These are phyloP conservation scores for Sclerotinia nivalis DNA, from an alignment of 2,329 filamentous ascomycete genomes.

Conservation along the genomic window DNA sequence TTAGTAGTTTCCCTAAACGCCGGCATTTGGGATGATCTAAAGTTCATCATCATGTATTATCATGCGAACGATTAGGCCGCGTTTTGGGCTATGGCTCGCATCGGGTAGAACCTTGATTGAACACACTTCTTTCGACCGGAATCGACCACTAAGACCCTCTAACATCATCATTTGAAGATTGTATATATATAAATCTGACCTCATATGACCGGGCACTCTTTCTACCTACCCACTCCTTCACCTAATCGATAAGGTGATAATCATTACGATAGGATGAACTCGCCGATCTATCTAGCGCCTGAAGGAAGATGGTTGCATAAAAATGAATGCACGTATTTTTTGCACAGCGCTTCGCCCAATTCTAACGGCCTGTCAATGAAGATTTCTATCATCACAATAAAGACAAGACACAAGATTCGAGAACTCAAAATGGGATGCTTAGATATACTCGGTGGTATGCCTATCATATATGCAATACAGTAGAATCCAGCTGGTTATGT, in stretches of 20 bases:
- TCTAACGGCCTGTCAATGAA: constrained; percentile 12
- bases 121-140: neutral
- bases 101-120: constrained; percentile 5
- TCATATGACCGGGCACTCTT: neutral
- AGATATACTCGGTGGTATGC: neutral
- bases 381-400: neutral
- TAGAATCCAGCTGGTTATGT: neutral
- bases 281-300: neutral
- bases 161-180: neutral
- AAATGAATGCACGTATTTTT: constrained; percentile 4
- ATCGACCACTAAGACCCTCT: neutral
- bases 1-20: neutral
- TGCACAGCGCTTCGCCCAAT: constrained; percentile 24
- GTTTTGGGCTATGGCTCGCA: constrained; percentile 5
- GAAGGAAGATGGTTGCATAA: constrained; percentile 15
- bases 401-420: neutral
- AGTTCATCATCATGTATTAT: constrained; percentile 2
- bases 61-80: constrained; percentile 6
- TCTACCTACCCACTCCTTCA: neutral
- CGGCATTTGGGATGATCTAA: constrained; percentile 16
- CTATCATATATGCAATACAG: neutral
- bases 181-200: constrained; percentile 7
- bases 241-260: constrained; percentile 23
- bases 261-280: constrained; percentile 5
- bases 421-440: neutral